These are phyloP conservation scores for Aspergillus persii DNA, from an alignment of 2,329 filamentous ascomycete genomes.

Conservation along the genomic window DNA sequence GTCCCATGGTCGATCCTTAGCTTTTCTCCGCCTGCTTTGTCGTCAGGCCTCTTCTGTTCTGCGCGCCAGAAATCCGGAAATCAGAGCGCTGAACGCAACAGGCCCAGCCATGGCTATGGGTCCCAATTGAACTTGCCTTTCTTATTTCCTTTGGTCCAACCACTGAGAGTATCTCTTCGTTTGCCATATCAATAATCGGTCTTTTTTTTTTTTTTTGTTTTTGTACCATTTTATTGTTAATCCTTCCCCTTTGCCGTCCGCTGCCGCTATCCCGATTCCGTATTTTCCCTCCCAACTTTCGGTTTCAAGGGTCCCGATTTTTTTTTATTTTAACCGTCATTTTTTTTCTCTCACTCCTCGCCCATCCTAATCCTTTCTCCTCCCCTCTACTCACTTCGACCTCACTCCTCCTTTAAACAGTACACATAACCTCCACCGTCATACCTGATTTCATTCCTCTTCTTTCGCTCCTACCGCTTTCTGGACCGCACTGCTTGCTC, in stretches of 20 bases:
- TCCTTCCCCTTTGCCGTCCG: conserved; percentile 1
- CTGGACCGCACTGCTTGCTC: not conserved
- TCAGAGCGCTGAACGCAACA: not conserved
- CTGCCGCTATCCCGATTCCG: conserved; percentile 4
- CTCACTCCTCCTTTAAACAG: not conserved
- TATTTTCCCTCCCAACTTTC: conserved; percentile 2
- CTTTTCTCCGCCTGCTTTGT: conserved; percentile 7
- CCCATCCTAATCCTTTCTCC: not conserved
- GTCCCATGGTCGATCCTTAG: conserved; percentile 9
- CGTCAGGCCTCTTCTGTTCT: not conserved
- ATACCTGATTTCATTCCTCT: not conserved
- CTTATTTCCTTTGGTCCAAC: conserved; percentile 5
- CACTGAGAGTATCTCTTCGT: not conserved
- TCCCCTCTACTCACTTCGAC: conserved; percentile 1
- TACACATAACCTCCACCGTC: not conserved
- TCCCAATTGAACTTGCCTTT: conserved; percentile 7
- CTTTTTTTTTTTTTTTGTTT: not conserved
- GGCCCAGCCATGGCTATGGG: conserved; percentile 7
- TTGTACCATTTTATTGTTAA: not conserved
- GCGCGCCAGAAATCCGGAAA: not conserved
- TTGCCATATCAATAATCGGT: not conserved
- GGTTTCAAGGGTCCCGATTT: conserved; percentile 4
- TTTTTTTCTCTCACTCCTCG: not conserved
- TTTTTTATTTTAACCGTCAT: conserved; percentile 2
- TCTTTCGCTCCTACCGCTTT: not conserved